Conservation (phyloP, 2,329 filamentous ascomycete species). For the Paracoccidioides brasiliensis region DNA sequence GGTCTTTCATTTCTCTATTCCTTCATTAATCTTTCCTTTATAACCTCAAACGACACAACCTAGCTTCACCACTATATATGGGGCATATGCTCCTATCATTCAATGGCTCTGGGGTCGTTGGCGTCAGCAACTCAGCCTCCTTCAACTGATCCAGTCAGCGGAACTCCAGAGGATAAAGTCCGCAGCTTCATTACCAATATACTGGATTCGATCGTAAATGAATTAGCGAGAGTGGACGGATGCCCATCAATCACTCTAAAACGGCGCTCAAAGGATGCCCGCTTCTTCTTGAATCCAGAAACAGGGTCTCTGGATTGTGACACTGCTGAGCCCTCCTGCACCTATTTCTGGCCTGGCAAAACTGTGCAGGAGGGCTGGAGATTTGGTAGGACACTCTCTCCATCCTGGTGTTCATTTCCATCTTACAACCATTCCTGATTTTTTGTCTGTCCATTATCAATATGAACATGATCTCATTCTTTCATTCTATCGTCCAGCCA, state of each 20-base stretch:
- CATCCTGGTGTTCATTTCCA: background rate
- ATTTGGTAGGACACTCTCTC: constrained; percentile 31
- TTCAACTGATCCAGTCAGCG: background rate
- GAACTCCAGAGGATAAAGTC: constrained; percentile 12
- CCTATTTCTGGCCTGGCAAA: constrained; percentile 43
- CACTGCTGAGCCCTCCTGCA: constrained; percentile 12
- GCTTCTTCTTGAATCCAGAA: constrained; percentile 18
- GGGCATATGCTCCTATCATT: background rate
- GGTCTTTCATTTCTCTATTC: background rate
- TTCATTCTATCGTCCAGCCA: constrained; percentile 27
- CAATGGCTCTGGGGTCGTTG: background rate
- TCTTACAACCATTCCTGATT: background rate
- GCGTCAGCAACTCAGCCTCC: background rate
- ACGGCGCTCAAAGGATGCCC: constrained; percentile 13
- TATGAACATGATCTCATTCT: background rate
- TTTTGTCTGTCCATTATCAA: background rate
- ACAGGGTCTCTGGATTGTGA: constrained; percentile 18
- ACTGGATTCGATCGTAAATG: constrained; percentile 16
- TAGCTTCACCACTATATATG: background rate
- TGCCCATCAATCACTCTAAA: constrained; percentile 17
- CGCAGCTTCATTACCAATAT: constrained; percentile 20
- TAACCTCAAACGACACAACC: background rate
- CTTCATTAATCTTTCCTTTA: background rate
- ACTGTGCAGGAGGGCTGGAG: constrained; percentile 45
- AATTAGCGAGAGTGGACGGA: constrained; percentile 18